Evolutionary conservation across 352 stramenopile genomes (phyloP), one percentile per base, ranked within the genome.

Genomic region (Nothophytophthora sp.): DNA sequence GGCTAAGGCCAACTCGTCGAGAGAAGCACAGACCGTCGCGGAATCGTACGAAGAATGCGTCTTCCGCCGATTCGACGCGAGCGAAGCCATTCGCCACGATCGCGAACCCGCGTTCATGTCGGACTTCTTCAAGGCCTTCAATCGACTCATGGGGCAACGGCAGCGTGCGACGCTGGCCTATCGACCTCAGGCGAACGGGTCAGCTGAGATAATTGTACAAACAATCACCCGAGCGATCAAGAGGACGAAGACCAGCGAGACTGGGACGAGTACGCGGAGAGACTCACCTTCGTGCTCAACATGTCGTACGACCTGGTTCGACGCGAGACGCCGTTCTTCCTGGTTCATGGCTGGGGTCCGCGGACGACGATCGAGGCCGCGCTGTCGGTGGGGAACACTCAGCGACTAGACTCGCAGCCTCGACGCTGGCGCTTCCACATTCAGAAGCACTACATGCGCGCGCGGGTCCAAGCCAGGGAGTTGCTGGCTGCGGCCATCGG

Each of bases 311-410:
- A 64, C 15, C 23, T 18, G 1, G 27, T 27, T 1, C 22, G 52
- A 2, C 0, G 27, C 1, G 49, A 69, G 10, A 55, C 48, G 0
- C 47, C 48, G n/a, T 60, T 55, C 44, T 69, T 51, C 25, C 33
- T 69, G 1, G 25, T 69, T 0, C 48, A 69, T 19, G 52, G 59
- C 0, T 68, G 47, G 59, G 42, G 63, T 9, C 40, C 59, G 3
- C 18, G 25, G 5, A 36, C 30, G 4, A 61, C 55, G 4, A 10
- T 65, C 2, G 43, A 55, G 12, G 45, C 38, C 0, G 30, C 2
- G 8, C 28, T 53, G 0, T 19, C 51, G 1, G 27, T 10, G 5
- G 33, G 9, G 7, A 29, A 30, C 8, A 15, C 16, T n/a, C 2
- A 27, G 2, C 29, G 29, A 4, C 22, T 19, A 1, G 19, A 18